These are phyloP conservation scores for Penicillium fimorum DNA, from an alignment of 495 filamentous ascomycete genomes.

Conservation along the genomic window DNA sequence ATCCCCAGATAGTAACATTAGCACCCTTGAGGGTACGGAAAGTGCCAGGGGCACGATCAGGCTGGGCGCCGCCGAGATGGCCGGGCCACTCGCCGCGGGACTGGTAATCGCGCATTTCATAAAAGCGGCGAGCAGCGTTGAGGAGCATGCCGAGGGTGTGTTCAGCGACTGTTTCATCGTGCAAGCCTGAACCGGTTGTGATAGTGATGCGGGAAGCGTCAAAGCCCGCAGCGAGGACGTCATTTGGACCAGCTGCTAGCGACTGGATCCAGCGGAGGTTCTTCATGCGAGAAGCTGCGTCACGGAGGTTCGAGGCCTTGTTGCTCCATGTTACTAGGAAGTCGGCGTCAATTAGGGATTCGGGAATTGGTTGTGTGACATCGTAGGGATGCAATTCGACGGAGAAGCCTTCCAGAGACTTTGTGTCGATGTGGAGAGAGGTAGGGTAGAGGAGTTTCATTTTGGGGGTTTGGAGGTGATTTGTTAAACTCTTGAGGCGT, in stretches of 20 bases:
- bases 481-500: background rate
- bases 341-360: conserved; percentile 52
- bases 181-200: conserved; percentile 58
- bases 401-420: conserved; percentile 52
- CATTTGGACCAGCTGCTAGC: conserved; percentile 60
- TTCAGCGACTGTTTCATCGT: conserved; percentile 61
- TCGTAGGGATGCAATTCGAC: conserved; percentile 54
- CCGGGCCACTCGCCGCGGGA: conserved; percentile 51
- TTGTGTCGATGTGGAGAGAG: conserved; percentile 50
- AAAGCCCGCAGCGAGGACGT: conserved; percentile 58
- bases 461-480: conserved; percentile 6
- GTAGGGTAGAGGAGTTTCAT: conserved; percentile 66
- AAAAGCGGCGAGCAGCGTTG: conserved; percentile 48
- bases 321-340: conserved; percentile 59
- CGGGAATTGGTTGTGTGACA: conserved; percentile 50
- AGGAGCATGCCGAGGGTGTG: conserved; percentile 55
- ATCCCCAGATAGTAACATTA: conserved; percentile 32
- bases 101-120: conserved; percentile 60
- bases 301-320: conserved; percentile 48
- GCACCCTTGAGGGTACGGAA: conserved; percentile 58
- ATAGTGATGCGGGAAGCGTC: conserved; percentile 40
- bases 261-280: conserved; percentile 60
- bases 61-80: conserved; percentile 52
- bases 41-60: conserved; percentile 46
- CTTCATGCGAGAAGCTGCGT: conserved; percentile 48